Evolutionary conservation across 306 rosid species (phyloP), one percentile per base, ranked within the genome.

Genomic region (Pueraria montana): DNA sequence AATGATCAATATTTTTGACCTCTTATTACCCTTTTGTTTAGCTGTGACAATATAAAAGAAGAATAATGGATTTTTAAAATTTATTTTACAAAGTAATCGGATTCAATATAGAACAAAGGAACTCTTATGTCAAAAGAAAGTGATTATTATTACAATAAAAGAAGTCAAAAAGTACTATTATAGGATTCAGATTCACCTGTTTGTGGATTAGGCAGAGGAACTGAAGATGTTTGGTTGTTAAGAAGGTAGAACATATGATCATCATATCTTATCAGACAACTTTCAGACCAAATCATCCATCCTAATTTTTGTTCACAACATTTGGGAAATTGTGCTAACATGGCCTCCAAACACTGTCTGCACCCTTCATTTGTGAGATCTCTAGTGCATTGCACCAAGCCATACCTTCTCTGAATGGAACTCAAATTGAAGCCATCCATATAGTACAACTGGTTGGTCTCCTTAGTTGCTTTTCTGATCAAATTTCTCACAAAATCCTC

Each of bases 1-100:
- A 46, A 83, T 76, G 27, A 68, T 83, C 55, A 76, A 14, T 55
- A 18, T 58, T 58, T 32, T 83, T 8, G 65, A 45, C 13, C 32
- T 46, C 14, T 10, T 58, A 30, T 2, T 12, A 16, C 86, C 65
- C 34, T 12, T 43, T 76, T n/a, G 43, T 27, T n/a, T 52, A 5
- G 23, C 86, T 83, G 64, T 52, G 21, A 30, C 52, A 32, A 6
- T 20, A 45, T 18, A 38, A 56, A 58, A 46, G 16, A 68, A 26
- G n/a, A 27, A 67, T 0, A 2, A 1, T 34, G 36, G 10, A 26
- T 2, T 34, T 16, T 17, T 34, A 16, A 55, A 62, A 48, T 13
- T 14, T 5, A 6, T 5, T 27, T 0, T 62, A 30, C 11, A 30
- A 8, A 32, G 2, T 32, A 63, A 14, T 32, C 23, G 14, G 12